These are phyloP conservation scores for Glarea lozoyensis DNA, from an alignment of 495 filamentous ascomycete genomes.

Conservation along the genomic window DNA sequence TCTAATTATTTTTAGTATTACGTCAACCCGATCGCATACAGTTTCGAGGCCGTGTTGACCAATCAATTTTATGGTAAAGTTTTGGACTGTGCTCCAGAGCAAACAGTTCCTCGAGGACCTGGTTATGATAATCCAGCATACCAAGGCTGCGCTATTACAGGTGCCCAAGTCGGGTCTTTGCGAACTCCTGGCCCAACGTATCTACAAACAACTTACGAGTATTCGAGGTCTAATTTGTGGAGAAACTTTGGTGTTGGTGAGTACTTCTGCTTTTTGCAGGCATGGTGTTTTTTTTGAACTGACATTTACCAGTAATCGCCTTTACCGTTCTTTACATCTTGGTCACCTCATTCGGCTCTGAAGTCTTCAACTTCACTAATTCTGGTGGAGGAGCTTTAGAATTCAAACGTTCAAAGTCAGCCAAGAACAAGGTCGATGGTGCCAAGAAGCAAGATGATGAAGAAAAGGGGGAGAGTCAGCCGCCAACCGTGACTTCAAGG, in stretches of 20 bases:
- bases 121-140: conserved; percentile 35
- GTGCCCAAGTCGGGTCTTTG: conserved; percentile 33
- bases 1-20: no score
- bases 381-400: conserved; percentile 24
- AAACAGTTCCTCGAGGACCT: conserved; percentile 39
- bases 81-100: conserved; percentile 50
- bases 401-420: conserved; percentile 52
- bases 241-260: conserved; percentile 62
- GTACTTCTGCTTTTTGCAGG: conserved; percentile 5
- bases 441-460: conserved; percentile 31
- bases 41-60: conserved; percentile 51
- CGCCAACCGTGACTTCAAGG: conserved; percentile 15
- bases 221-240: conserved; percentile 61
- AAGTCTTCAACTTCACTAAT: conserved; percentile 39
- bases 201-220: conserved; percentile 44
- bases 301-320: no score
- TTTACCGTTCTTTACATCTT: conserved; percentile 61
- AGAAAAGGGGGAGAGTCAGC: conserved; percentile 31
- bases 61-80: conserved; percentile 38
- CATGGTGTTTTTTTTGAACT: neutral
- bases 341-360: conserved; percentile 53
- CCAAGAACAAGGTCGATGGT: conserved; percentile 42
- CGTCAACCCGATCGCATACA: conserved; percentile 46
- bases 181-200: conserved; percentile 52
- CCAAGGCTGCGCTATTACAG: conserved; percentile 55